phyloP scores from a whole-genome alignment of 352 stramenopile genomes.

The Peronosclerospora sorghi region DNA sequence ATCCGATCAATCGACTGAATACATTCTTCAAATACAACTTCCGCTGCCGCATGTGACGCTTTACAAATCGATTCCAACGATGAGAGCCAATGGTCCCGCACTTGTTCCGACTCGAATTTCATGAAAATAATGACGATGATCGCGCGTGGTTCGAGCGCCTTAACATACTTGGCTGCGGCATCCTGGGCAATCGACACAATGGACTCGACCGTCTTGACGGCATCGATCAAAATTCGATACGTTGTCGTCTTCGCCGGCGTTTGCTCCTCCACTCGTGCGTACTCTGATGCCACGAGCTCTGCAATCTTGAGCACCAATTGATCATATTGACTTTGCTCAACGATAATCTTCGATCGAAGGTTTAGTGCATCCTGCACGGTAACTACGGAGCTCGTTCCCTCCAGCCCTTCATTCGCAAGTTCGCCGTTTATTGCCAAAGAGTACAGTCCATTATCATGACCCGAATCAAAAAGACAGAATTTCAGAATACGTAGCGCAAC shows the following conservation, averaged over 20 bases:
- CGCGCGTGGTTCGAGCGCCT: constrained; percentile 23
- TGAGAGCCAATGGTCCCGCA: constrained; percentile 78
- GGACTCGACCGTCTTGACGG: constrained; percentile 71
- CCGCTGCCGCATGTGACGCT: constrained; percentile 25
- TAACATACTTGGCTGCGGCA: constrained; percentile 58
- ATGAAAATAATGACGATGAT: constrained; percentile 53
- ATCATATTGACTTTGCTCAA: constrained; percentile 53
- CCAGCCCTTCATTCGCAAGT: constrained; percentile 7
- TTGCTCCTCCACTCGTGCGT: constrained; percentile 29
- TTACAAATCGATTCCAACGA: constrained; percentile 67
- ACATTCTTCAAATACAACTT: constrained; percentile 56
- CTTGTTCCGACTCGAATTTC: constrained; percentile 55
- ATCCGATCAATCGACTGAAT: constrained; percentile 54
- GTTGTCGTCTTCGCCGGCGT: constrained; percentile 28
- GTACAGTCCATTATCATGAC: constrained; percentile 34
- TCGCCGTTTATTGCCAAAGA: constrained; percentile 22
- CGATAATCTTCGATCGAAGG: constrained; percentile 34
- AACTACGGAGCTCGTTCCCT: constrained; percentile 8
- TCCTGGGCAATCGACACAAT: constrained; percentile 62
- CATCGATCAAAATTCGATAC: constrained; percentile 72
- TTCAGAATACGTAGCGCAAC: constrained; percentile 77
- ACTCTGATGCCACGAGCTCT: constrained; percentile 68
- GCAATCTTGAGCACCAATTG: constrained; percentile 66
- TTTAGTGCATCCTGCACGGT: constrained; percentile 6
- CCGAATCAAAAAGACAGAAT: constrained; percentile 72